Evolutionary conservation across 2,329 filamentous ascomycete genomes (phyloP).

Genomic region (Trichophyton simii): DNA sequence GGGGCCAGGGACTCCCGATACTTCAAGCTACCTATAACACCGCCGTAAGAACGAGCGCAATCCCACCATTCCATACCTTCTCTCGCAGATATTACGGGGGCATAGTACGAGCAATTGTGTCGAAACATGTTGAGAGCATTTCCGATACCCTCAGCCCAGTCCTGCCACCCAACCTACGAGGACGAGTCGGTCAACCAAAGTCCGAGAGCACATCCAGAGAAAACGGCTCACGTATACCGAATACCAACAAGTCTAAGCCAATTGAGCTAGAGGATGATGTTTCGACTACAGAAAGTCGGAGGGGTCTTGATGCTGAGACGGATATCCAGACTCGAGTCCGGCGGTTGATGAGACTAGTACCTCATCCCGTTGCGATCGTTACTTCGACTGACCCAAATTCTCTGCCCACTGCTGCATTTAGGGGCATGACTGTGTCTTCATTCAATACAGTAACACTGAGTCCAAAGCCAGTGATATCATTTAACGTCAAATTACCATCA

Average conservation of each 20-base stretch:
- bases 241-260: not conserved
- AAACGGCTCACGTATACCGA: not conserved
- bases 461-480: constrained; percentile 46
- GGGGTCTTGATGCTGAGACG: constrained; percentile 3
- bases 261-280: constrained; percentile 11
- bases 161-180: constrained; percentile 5
- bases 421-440: constrained; percentile 49
- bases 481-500: constrained; percentile 48
- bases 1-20: not conserved
- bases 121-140: constrained; percentile 14
- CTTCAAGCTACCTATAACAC: constrained; percentile 2
- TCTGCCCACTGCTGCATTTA: constrained; percentile 21
- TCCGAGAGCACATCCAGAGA: not conserved
- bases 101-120: constrained; percentile 13
- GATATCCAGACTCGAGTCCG: constrained; percentile 23
- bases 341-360: constrained; percentile 41
- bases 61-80: not conserved
- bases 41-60: not conserved
- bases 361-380: constrained; percentile 46
- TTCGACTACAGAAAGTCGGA: constrained; percentile 8
- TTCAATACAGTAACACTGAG: constrained; percentile 47
- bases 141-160: constrained; percentile 12
- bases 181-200: not conserved
- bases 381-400: constrained; percentile 33
- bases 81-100: constrained; percentile 10